Conservation (phyloP, 2,329 filamentous ascomycete species). For the Elsinoe fawcettii region DNA sequence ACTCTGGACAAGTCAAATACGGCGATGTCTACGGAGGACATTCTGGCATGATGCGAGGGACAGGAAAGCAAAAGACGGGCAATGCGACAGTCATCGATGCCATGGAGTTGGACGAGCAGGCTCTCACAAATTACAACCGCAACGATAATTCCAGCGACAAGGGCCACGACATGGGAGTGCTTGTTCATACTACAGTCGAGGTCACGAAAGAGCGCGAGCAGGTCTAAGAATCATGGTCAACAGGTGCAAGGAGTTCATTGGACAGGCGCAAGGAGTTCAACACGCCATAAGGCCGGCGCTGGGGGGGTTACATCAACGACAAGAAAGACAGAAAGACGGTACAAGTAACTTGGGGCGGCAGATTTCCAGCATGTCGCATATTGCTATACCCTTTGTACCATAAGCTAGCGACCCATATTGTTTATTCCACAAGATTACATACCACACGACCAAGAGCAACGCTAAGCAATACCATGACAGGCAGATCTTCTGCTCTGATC, state of each 20-base stretch:
- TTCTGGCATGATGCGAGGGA: slow-evolving; percentile 3
- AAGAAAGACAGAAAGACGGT: not conserved
- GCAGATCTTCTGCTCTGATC: not conserved
- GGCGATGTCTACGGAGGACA: slow-evolving; percentile 6
- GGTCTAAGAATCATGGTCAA: not conserved
- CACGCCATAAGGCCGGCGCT: not conserved
- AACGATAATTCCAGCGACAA: not conserved
- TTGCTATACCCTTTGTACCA: slow-evolving; percentile 8
- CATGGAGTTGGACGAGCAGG: slow-evolving; percentile 12
- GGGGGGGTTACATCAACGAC: not conserved
- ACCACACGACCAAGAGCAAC: not conserved
- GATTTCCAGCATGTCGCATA: not conserved
- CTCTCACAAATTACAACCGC: not conserved
- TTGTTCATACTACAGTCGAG: slow-evolving; percentile 12
- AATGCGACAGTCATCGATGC: slow-evolving; percentile 13
- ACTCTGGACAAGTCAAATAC: slow-evolving; percentile 11
- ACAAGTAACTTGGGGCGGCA: not conserved
- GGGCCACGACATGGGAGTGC: not conserved
- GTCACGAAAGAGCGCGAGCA: slow-evolving; percentile 14
- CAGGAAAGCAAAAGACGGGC: slow-evolving; percentile 5
- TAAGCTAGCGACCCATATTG: not conserved
- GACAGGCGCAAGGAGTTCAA: not conserved
- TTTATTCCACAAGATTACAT: not conserved
- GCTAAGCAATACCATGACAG: not conserved
- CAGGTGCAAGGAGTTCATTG: not conserved